phyloP scores from a whole-genome alignment of 2,329 filamentous ascomycete genomes.

The Cercospora sesami region DNA sequence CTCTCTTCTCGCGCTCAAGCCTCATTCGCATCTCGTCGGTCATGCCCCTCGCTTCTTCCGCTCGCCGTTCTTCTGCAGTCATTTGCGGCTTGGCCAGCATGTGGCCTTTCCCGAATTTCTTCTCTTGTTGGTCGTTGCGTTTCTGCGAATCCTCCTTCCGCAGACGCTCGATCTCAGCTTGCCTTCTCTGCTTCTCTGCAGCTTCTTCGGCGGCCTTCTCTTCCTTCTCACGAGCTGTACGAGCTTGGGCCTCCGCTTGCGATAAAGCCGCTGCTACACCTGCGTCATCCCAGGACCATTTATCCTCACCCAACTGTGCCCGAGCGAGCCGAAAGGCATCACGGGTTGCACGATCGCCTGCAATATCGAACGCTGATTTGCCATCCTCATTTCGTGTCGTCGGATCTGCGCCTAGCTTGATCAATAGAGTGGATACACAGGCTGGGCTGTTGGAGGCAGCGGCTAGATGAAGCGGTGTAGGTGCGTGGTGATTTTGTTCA shows the following conservation, averaged over 20 bases:
- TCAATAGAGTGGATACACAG: conserved; percentile 73
- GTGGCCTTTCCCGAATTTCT: conserved; percentile 52
- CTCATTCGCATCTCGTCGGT: conserved; percentile 82
- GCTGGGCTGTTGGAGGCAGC: conserved; percentile 76
- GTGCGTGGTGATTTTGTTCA: conserved; percentile 73
- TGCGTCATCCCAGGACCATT: conserved; percentile 76
- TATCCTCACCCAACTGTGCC: conserved; percentile 72
- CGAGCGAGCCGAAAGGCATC: conserved; percentile 91
- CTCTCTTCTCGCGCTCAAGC: conserved; percentile 84
- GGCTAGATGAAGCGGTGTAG: conserved; percentile 82
- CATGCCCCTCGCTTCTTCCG: conserved; percentile 80
- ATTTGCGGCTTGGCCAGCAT: conserved; percentile 60
- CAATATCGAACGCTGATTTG: conserved; percentile 83
- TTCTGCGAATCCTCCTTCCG: conserved; percentile 64
- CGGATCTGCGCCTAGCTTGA: conserved; percentile 74
- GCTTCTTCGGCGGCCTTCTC: conserved; percentile 68
- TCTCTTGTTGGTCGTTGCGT: conserved; percentile 51
- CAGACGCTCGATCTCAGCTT: conserved; percentile 72
- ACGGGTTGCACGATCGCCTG: conserved; percentile 79
- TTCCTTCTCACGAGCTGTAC: conserved; percentile 68
- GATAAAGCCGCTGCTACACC: conserved; percentile 71
- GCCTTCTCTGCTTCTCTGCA: conserved; percentile 60
- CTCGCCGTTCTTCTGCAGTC: conserved; percentile 75
- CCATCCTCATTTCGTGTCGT: conserved; percentile 69
- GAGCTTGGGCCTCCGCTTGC: conserved; percentile 68